phyloP scores from a whole-genome alignment of 1,139 yeast genomes.

The Hyphopichia pseudoburtonii region DNA sequence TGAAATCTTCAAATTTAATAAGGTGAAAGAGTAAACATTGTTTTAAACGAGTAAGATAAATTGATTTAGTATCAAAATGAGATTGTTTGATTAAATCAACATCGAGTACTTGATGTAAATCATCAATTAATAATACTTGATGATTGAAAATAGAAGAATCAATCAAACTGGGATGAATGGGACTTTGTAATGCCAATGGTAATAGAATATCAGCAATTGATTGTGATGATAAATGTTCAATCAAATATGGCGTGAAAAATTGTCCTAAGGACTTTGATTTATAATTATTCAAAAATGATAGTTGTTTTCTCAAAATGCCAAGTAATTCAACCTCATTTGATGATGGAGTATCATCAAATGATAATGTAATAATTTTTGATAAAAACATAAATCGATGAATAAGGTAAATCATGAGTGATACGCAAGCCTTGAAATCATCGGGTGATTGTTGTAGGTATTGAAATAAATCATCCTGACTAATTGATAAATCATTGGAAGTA shows the following conservation, averaged over 20 bases:
- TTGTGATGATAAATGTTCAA: conserved; percentile 20
- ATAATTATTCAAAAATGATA: no score
- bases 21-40: conserved; percentile 1
- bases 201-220: conserved; percentile 28
- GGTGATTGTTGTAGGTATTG: no score
- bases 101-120: background rate
- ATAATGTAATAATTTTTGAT: background rate
- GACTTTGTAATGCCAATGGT: conserved; percentile 21
- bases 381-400: conserved; percentile 2
- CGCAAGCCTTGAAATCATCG: background rate
- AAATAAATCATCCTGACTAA: no score
- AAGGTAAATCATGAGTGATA: conserved; percentile 2
- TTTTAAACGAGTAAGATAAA: conserved; percentile 1
- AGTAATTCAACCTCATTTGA: background rate
- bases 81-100: background rate
- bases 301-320: background rate
- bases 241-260: no score
- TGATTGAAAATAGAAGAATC: conserved; percentile 11
- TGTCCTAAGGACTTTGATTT: no score
- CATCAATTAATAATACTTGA: conserved; percentile 4
- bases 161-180: conserved; percentile 12
- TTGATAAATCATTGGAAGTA: no score
- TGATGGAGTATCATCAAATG: background rate
- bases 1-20: background rate
- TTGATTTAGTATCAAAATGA: background rate